A percentile compares a stretch with the other conserved stretches of the same genome.
Conservation (phyloP, 805 yeast genomes). For the Lipomyces sp. region DNA sequence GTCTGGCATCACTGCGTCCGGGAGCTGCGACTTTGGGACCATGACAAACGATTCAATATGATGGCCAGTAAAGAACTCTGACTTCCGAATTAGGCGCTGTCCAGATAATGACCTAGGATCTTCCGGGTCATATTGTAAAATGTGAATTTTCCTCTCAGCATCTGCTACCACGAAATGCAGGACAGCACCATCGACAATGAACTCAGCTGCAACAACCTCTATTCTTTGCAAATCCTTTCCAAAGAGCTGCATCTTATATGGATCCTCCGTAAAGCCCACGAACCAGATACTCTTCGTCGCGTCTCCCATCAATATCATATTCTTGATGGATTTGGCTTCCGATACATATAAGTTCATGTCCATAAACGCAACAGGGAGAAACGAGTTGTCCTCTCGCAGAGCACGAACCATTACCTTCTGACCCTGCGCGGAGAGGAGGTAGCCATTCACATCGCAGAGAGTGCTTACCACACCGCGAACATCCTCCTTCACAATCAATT, state of each 20-base stretch:
- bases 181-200: slow-evolving; percentile 71
- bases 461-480: slow-evolving; percentile 84
- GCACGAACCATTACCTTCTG: slow-evolving; percentile 80
- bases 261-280: slow-evolving; percentile 92
- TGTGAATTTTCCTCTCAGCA: slow-evolving; percentile 64
- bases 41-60: slow-evolving; percentile 43
- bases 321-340: slow-evolving; percentile 82
- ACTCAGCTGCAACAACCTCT: slow-evolving; percentile 75
- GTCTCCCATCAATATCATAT: slow-evolving; percentile 81
- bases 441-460: slow-evolving; percentile 78
- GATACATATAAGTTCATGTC: slow-evolving; percentile 82
- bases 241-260: slow-evolving; percentile 78
- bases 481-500: slow-evolving; percentile 70
- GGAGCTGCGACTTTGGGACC: slow-evolving; percentile 41
- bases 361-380: slow-evolving; percentile 90
- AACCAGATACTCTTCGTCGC: slow-evolving; percentile 75
- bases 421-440: slow-evolving; percentile 84
- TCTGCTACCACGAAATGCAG: slow-evolving; percentile 72
- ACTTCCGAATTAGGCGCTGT: slow-evolving; percentile 67
- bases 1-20: neutral
- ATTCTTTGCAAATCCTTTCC: slow-evolving; percentile 73
- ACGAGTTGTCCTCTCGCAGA: slow-evolving; percentile 80
- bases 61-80: slow-evolving; percentile 72
- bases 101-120: slow-evolving; percentile 84
- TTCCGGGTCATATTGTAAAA: slow-evolving; percentile 89